phyloP scores from a whole-genome alignment of 106 monocot genomes.

The Ottelia alismoides region DNA sequence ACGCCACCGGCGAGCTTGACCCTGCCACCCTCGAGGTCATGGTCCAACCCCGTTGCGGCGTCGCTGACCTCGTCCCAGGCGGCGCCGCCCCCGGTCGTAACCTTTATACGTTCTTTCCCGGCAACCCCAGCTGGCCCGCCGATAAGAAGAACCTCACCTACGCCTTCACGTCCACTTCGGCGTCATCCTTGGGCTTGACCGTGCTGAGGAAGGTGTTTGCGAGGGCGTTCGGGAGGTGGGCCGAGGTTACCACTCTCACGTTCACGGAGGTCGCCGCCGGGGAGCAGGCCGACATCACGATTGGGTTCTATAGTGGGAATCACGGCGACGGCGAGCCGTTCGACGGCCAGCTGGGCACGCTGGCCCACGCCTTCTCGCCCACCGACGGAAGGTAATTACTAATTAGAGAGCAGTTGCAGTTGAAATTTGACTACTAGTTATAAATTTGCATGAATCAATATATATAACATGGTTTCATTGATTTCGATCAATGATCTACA shows the following conservation, averaged over 20 bases:
- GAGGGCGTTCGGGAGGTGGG: conserved; percentile 68
- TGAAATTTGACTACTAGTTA: too few relatives aligned
- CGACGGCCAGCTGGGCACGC: conserved; percentile 68
- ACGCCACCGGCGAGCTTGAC: conserved; percentile 60
- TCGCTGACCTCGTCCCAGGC: conserved; percentile 59
- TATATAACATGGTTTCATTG: too few relatives aligned
- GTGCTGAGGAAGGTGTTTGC: conserved; percentile 42
- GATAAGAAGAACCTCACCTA: conserved; percentile 37
- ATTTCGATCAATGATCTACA: too few relatives aligned
- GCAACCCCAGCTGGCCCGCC: conserved; percentile 49
- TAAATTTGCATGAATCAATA: too few relatives aligned
- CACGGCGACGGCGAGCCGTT: conserved; percentile 91
- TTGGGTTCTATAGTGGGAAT: conserved; percentile 63
- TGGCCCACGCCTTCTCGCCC: conserved; percentile 95
- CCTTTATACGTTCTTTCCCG: conserved; percentile 69
- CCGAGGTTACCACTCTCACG: conserved; percentile 39
- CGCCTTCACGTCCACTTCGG: conserved; percentile 31
- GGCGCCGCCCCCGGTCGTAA: conserved; percentile 30
- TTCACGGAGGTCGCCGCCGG: conserved; percentile 26
- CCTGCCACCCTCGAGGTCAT: conserved; percentile 40
- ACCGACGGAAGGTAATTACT: conserved; percentile 65
- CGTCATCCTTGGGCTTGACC: conserved; percentile 16
- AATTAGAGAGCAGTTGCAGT: too few relatives aligned
- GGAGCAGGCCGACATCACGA: conserved; percentile 40
- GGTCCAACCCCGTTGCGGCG: conserved; percentile 68